Conservation (phyloP, 2,329 filamentous ascomycete species). For the Stachybotrys echinatus region DNA sequence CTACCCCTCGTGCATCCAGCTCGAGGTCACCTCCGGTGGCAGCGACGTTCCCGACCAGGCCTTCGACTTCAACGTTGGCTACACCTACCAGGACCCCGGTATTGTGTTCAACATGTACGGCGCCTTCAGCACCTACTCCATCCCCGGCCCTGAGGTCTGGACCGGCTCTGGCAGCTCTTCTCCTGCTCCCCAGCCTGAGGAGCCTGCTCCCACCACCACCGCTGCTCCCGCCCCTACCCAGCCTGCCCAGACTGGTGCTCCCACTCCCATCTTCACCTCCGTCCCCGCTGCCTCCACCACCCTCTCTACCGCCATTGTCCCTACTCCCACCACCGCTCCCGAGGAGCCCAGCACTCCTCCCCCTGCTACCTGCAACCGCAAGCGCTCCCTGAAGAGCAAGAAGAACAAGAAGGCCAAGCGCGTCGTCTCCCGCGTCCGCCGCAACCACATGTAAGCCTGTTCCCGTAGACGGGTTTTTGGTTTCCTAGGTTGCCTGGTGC, state of each 20-base stretch:
- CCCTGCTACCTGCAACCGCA: neutral
- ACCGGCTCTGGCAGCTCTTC: conserved; percentile 9
- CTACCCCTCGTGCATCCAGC: conserved; percentile 55
- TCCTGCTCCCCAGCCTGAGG: conserved; percentile 7
- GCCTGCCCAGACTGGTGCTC: neutral
- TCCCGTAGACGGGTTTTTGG: neutral
- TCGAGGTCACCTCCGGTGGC: conserved; percentile 50
- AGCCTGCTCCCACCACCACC: neutral
- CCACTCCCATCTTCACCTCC: neutral
- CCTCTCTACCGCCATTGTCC: neutral
- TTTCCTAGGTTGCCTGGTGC: neutral
- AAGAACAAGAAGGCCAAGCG: neutral
- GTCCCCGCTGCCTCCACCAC: neutral
- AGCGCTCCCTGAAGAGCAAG: neutral
- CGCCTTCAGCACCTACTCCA: conserved; percentile 20
- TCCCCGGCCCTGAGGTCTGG: conserved; percentile 30
- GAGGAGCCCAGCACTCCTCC: neutral
- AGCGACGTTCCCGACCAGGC: conserved; percentile 26
- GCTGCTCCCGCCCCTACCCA: neutral
- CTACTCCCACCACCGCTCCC: neutral
- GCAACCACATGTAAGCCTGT: neutral
- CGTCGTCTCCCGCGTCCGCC: neutral
- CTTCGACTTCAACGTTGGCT: conserved; percentile 47
- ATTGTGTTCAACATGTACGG: conserved; percentile 55
- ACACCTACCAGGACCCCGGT: conserved; percentile 51